Percentiles rank a stretch among this genome's conserved stretches.
Evolutionary conservation across 768 basidiomycete genomes (phyloP).

Genomic region (Mycena chlorophos): DNA sequence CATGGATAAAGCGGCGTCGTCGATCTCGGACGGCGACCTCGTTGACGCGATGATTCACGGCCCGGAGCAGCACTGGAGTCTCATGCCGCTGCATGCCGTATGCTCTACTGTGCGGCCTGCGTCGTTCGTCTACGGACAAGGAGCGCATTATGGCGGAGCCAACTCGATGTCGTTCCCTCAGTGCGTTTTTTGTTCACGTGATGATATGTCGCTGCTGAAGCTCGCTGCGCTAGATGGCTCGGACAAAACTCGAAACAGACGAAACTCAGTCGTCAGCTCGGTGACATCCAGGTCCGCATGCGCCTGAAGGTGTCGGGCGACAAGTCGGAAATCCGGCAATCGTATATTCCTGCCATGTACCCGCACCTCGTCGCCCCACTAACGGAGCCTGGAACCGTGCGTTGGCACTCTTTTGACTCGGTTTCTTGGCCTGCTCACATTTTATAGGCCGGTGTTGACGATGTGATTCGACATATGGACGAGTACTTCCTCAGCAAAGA

Average conservation of each 20-base stretch:
- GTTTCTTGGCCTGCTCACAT: constrained; percentile 3
- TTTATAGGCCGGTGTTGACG: constrained; percentile 72
- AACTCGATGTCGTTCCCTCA: constrained; percentile 78
- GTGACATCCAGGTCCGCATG: constrained; percentile 94
- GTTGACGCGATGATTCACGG: constrained; percentile 93
- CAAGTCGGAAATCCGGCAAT: constrained; percentile 85
- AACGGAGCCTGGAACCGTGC: constrained; percentile 67
- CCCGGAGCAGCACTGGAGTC: constrained; percentile 91
- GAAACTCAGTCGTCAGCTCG: constrained; percentile 77
- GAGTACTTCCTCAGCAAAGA: constrained; percentile 91
- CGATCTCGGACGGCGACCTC: constrained; percentile 93
- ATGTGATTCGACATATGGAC: constrained; percentile 88
- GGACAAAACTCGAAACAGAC: constrained; percentile 94
- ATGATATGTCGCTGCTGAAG: neutral
- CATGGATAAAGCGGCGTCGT: constrained; percentile 85
- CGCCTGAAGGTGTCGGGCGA: constrained; percentile 90
- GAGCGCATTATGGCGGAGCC: constrained; percentile 64
- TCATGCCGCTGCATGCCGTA: constrained; percentile 93
- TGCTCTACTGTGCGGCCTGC: constrained; percentile 89
- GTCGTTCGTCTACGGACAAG: constrained; percentile 74
- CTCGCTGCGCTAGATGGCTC: constrained; percentile 72
- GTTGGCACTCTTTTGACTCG: constrained; percentile 38
- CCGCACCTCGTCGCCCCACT: constrained; percentile 80
- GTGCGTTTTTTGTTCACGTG: constrained; percentile 46
- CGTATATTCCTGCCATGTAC: constrained; percentile 88